A percentile compares a stretch with the other conserved stretches of the same genome.
phyloP scores from a whole-genome alignment of 2,329 filamentous ascomycete genomes.

The Calonectria henricotiae region DNA sequence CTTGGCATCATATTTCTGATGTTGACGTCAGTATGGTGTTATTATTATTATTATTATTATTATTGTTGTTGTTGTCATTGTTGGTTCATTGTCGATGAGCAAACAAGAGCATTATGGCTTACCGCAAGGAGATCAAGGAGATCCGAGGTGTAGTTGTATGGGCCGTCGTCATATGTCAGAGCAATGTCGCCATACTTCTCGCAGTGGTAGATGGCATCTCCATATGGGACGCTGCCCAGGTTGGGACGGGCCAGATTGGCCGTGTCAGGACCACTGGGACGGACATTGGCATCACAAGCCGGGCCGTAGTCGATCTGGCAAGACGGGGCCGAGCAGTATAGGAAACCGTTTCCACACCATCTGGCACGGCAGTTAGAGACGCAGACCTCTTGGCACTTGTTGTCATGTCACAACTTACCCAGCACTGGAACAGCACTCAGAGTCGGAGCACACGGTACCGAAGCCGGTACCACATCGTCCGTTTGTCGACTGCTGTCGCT shows the following conservation, averaged over 20 bases:
- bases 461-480: slow-evolving; percentile 64
- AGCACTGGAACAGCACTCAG: slow-evolving; percentile 63
- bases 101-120: not conserved
- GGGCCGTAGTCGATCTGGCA: slow-evolving; percentile 76
- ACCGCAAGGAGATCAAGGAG: slow-evolving; percentile 60
- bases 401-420: slow-evolving; percentile 54
- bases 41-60: not conserved
- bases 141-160: slow-evolving; percentile 61
- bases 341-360: slow-evolving; percentile 70
- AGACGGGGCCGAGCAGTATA: slow-evolving; percentile 75
- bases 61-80: not conserved
- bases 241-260: slow-evolving; percentile 68
- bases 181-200: slow-evolving; percentile 59
- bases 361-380: slow-evolving; percentile 51
- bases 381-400: not conserved
- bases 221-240: slow-evolving; percentile 71
- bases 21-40: slow-evolving; percentile 19
- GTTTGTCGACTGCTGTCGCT: slow-evolving; percentile 51
- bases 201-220: slow-evolving; percentile 66
- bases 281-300: slow-evolving; percentile 74
- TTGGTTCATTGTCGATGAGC: too few relatives aligned
- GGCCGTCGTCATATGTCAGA: slow-evolving; percentile 66
- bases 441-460: slow-evolving; percentile 55
- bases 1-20: slow-evolving; percentile 55
- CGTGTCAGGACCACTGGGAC: slow-evolving; percentile 68